phyloP scores from a whole-genome alignment of 768 basidiomycete species.

The Pulveroboletus sp. region DNA sequence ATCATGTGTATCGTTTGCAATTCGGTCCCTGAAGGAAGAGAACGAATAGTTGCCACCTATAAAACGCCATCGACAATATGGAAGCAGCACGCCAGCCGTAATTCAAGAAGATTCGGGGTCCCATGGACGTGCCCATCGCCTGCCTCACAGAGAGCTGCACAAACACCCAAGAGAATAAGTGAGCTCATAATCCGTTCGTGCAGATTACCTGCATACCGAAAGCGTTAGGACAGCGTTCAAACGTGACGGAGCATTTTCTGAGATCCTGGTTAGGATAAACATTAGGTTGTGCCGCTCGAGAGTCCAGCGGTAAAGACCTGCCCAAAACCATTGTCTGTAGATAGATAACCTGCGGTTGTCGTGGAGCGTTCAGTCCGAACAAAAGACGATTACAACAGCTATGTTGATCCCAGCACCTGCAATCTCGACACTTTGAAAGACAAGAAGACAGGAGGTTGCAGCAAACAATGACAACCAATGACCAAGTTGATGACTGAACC shows the following conservation, averaged over 20 bases:
- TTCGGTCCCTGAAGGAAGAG: conserved; percentile 37
- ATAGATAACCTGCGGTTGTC: conserved; percentile 37
- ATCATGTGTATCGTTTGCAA: conserved; percentile 40
- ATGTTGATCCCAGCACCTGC: conserved; percentile 36
- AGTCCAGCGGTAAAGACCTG: background rate
- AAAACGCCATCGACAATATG: conserved; percentile 31
- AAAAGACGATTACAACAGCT: conserved; percentile 34
- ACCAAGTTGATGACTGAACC: conserved; percentile 25
- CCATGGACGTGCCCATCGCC: conserved; percentile 39
- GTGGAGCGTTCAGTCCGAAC: conserved; percentile 36
- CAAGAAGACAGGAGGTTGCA: conserved; percentile 23
- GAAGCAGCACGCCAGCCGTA: conserved; percentile 36
- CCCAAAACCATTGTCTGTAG: conserved; percentile 22
- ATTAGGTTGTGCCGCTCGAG: background rate
- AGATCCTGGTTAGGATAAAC: conserved; percentile 15
- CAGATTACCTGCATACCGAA: conserved; percentile 16
- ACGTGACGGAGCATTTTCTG: conserved; percentile 13
- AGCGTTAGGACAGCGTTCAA: conserved; percentile 18
- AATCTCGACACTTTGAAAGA: conserved; percentile 31
- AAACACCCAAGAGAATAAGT: background rate
- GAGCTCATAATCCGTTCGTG: too few species aligned
- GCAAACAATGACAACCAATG: conserved; percentile 33
- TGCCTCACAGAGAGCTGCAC: conserved; percentile 33
- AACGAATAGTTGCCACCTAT: conserved; percentile 31
- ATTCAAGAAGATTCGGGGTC: conserved; percentile 36